phyloP scores from a whole-genome alignment of 140 eudicot species.

The Senecio squalidus region DNA sequence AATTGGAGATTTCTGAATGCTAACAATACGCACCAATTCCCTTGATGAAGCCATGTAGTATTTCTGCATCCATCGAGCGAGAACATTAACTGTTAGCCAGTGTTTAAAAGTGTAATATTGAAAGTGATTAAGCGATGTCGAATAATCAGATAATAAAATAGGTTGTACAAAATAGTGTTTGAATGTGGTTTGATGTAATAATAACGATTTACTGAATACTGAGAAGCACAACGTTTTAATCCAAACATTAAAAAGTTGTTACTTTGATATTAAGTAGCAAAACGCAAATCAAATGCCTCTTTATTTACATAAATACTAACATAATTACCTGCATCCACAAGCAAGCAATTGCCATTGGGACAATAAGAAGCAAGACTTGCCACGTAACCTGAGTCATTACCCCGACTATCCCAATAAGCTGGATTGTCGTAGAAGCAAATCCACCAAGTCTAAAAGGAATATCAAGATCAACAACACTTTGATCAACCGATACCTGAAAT shows the following conservation, averaged over 20 bases:
- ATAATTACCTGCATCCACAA: conserved; percentile 92
- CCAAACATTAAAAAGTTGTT: too few relatives aligned
- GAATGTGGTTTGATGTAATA: too few relatives aligned
- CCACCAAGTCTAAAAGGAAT: conserved; percentile 97
- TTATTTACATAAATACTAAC: not conserved
- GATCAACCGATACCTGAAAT: conserved; percentile 82
- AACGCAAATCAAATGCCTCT: not conserved
- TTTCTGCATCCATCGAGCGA: conserved; percentile 50
- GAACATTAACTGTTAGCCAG: not conserved
- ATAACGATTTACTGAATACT: too few relatives aligned
- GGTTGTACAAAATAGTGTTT: too few relatives aligned
- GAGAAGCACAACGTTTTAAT: too few relatives aligned
- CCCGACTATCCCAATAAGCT: conserved; percentile 85
- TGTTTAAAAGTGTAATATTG: too few relatives aligned
- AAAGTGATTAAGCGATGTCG: too few relatives aligned
- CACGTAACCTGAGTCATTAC: conserved; percentile 87
- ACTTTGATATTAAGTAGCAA: too few relatives aligned
- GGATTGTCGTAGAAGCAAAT: conserved; percentile 89
- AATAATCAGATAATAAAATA: too few relatives aligned
- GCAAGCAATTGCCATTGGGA: conserved; percentile 96
- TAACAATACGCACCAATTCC: conserved; percentile 85
- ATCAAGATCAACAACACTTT: conserved; percentile 92
- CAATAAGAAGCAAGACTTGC: conserved; percentile 79
- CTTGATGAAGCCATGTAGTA: conserved; percentile 98
- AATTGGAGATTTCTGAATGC: conserved; percentile 96